Base-by-base conservation (phyloP, 2,329 filamentous ascomycete species). In the Claviceps digitariae region DNA sequence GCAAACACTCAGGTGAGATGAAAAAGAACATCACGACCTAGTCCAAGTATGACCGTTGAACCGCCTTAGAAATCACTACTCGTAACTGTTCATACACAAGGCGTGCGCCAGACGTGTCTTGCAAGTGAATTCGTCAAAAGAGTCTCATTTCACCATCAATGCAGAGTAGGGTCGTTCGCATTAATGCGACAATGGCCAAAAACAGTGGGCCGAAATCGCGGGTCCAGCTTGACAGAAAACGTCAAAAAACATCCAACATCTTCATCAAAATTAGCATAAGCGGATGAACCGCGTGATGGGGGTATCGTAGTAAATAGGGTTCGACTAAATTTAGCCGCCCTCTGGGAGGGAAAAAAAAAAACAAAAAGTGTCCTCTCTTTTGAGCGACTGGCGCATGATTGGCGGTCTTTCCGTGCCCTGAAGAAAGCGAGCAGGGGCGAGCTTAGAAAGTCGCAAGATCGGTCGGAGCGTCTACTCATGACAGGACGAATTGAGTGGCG, bases 271-370 rank as follows among this genome's bases (percentile, higher is more conserved):
- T n/a, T 45, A 23, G 21, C 15, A 47, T 41, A 49, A 46, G 49
- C 38, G 49, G 45, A 40, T 38, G 44, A 44, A 23, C 45, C 53
- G 36, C 48, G 12, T 17, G 25, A 9, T 27, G 15, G 31, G 53
- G 53, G 53, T 52, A 54, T 54, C 53, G 48, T 51, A 34, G 31
- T 51, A 23, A 48, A 43, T 31, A 21, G 47, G 12, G 12, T 15
- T 47, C 27, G 45, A 34, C 27, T 27, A 20, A 47, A 47, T 47
- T 31, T 12, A 47, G 45, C 45, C 45, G 13, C 17, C 25, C 15
- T 47, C 25, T 31, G 23, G 13, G 7, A 6, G 15, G 3, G 34
- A 17, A 38, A 38, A 38, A 38, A 5, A 38, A 38, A 36, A 48
- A 29, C 25, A n/a, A n/a, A n/a, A n/a, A n/a, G n/a, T n/a, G 45